Percentiles rank a stretch among this genome's conserved stretches.
phyloP scores from a whole-genome alignment of 2,329 filamentous ascomycete species.

The Chrysoporthe austroafricana region DNA sequence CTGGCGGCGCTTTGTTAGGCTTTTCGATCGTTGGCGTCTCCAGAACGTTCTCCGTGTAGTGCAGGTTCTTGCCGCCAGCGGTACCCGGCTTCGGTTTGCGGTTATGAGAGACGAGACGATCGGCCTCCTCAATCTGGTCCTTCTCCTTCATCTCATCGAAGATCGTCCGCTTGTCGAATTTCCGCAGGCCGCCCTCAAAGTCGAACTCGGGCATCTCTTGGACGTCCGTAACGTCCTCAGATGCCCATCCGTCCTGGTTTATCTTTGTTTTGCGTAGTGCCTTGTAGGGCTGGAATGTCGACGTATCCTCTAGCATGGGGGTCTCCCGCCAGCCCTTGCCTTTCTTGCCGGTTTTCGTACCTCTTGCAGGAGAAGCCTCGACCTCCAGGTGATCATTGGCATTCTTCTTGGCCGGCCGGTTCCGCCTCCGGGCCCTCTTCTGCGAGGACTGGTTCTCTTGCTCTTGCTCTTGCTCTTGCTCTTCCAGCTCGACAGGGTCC shows the following conservation, averaged over 20 bases:
- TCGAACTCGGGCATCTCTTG: slow-evolving; percentile 95
- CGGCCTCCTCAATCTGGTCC: slow-evolving; percentile 85
- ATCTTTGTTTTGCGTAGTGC: slow-evolving; percentile 62
- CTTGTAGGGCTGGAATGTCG: slow-evolving; percentile 66
- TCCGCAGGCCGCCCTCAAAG: slow-evolving; percentile 85
- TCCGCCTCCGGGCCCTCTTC: slow-evolving; percentile 38
- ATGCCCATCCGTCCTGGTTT: slow-evolving; percentile 81
- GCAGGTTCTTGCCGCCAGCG: slow-evolving; percentile 83
- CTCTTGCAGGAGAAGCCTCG: slow-evolving; percentile 31
- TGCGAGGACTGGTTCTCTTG: slow-evolving; percentile 29
- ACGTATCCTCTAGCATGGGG: slow-evolving; percentile 61
- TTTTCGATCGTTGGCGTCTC: slow-evolving; percentile 57
- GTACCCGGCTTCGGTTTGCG: slow-evolving; percentile 70
- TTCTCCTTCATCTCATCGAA: slow-evolving; percentile 92
- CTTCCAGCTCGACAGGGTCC: slow-evolving; percentile 29
- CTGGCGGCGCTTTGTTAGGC: slow-evolving; percentile 35
- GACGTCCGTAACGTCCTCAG: slow-evolving; percentile 92
- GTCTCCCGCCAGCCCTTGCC: slow-evolving; percentile 64
- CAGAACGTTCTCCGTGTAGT: slow-evolving; percentile 90
- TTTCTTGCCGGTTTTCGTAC: slow-evolving; percentile 34
- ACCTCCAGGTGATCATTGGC: slow-evolving; percentile 36
- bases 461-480: slow-evolving; percentile 26
- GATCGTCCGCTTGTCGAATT: slow-evolving; percentile 90
- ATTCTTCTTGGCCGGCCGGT: slow-evolving; percentile 37
- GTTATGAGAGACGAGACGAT: slow-evolving; percentile 90